These are phyloP conservation scores for Carex pumila DNA, from an alignment of 176 grass and related monocot species.

Conservation along the genomic window DNA sequence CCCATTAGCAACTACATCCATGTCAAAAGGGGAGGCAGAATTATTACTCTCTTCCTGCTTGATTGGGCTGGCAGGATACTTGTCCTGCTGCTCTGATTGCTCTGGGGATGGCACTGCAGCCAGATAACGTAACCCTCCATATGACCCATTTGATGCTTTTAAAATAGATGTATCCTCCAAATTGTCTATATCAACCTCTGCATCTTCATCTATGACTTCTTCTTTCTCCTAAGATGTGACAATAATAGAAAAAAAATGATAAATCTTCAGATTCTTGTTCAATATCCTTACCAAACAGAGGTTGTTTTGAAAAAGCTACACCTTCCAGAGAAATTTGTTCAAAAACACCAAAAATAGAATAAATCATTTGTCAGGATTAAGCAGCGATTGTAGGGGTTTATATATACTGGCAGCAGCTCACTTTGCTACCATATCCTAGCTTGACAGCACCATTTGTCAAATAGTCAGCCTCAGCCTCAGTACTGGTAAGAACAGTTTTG, in stretches of 20 bases:
- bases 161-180: conserved; percentile 53
- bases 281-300: not conserved
- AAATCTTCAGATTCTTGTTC: not conserved
- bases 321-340: not conserved
- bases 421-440: not conserved
- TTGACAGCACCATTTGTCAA: not conserved
- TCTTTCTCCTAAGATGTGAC: conserved; percentile 61
- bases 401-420: not conserved
- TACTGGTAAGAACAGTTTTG: not conserved
- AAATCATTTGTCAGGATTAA: not conserved
- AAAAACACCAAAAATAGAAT: conserved; percentile 1
- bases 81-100: conserved; percentile 66
- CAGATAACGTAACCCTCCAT: conserved; percentile 56
- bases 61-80: conserved; percentile 73
- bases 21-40: conserved; percentile 74
- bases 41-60: conserved; percentile 92
- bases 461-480: not conserved
- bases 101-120: conserved; percentile 72
- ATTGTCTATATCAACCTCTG: conserved; percentile 63
- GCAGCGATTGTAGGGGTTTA: too few species aligned
- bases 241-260: conserved; percentile 1
- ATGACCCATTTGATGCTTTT: conserved; percentile 52
- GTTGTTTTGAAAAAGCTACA: not conserved
- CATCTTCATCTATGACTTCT: conserved; percentile 63
- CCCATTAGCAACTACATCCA: conserved; percentile 72